Percentiles rank a stretch among this genome's conserved stretches.
phyloP scores from a whole-genome alignment of 169 alveolate genomes.

The Miamiensis avidus region DNA sequence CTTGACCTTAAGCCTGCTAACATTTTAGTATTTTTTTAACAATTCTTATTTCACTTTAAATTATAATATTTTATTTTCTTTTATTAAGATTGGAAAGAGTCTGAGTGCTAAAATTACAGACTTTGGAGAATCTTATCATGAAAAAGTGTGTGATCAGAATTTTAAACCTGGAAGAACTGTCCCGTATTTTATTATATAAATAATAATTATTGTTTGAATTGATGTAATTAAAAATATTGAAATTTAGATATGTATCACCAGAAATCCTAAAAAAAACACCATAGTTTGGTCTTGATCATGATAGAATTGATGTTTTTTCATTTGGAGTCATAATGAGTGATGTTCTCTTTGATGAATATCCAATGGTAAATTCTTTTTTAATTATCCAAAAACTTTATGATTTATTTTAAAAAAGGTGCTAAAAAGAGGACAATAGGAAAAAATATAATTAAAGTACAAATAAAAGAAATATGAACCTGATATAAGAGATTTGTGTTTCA shows the following conservation, averaged over 20 bases:
- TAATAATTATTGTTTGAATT: no score
- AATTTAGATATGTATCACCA: not conserved
- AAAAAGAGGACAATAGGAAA: not conserved
- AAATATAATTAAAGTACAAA: no score
- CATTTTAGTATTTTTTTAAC: not conserved
- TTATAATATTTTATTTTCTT: no score
- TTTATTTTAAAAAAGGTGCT: not conserved
- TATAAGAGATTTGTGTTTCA: not conserved
- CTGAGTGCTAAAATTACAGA: not conserved
- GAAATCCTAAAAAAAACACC: not conserved
- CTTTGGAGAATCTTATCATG: not conserved
- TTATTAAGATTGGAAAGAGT: not conserved
- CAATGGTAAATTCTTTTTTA: not conserved
- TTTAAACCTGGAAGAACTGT: not conserved
- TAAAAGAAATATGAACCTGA: not conserved
- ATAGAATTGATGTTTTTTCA: not conserved
- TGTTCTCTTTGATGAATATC: not conserved
- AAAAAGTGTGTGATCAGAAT: not conserved
- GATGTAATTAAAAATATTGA: no score
- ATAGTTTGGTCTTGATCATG: not conserved
- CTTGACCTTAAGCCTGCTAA: not conserved
- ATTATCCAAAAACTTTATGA: no score
- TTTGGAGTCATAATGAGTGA: not conserved
- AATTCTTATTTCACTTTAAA: no score
- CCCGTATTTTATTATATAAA: not conserved